phyloP scores from a whole-genome alignment of 352 stramenopile genomes.

The Pythium brachiatum region DNA sequence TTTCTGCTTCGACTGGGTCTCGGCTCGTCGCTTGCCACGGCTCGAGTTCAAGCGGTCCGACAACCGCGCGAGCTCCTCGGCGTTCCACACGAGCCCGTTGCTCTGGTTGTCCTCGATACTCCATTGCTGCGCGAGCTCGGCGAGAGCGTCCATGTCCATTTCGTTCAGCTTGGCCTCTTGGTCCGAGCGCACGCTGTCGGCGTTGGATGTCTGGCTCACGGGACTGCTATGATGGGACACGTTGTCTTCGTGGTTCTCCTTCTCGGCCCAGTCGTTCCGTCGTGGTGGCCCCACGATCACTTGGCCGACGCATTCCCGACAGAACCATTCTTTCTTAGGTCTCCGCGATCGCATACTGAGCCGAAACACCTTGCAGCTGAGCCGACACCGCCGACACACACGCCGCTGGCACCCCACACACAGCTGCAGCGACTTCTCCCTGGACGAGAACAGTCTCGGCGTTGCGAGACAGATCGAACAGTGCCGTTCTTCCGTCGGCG shows the following conservation, averaged over 20 bases:
- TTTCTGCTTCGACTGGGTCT: conserved; percentile 14
- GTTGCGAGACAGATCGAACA: conserved; percentile 52
- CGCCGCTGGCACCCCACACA: conserved; percentile 59
- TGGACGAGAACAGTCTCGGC: conserved; percentile 32
- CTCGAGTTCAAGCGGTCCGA: conserved; percentile 13
- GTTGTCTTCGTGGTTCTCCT: conserved; percentile 1
- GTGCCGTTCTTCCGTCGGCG: conserved; percentile 30
- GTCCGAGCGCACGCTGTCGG: conserved; percentile 23
- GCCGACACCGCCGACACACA: conserved; percentile 47
- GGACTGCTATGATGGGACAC: conserved; percentile 1
- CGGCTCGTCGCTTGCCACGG: conserved; percentile 6
- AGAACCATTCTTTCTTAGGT: conserved; percentile 49
- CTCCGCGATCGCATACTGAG: conserved; percentile 42
- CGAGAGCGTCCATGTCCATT: conserved; percentile 21
- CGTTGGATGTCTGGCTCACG: conserved; percentile 8
- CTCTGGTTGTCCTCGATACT: conserved; percentile 16
- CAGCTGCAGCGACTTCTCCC: conserved; percentile 29
- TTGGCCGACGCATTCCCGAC: conserved; percentile 51
- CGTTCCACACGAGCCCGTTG: conserved; percentile 23
- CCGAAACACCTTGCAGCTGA: conserved; percentile 49
- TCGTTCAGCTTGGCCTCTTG: conserved; percentile 17
- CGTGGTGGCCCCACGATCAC: conserved; percentile 31
- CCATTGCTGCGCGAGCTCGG: conserved; percentile 21
- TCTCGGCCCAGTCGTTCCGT: conserved; percentile 30
- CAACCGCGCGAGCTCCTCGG: conserved; percentile 23